Evolutionary conservation across 2,329 filamentous ascomycete species (phyloP).

Genomic region (Cercospora sesami): DNA sequence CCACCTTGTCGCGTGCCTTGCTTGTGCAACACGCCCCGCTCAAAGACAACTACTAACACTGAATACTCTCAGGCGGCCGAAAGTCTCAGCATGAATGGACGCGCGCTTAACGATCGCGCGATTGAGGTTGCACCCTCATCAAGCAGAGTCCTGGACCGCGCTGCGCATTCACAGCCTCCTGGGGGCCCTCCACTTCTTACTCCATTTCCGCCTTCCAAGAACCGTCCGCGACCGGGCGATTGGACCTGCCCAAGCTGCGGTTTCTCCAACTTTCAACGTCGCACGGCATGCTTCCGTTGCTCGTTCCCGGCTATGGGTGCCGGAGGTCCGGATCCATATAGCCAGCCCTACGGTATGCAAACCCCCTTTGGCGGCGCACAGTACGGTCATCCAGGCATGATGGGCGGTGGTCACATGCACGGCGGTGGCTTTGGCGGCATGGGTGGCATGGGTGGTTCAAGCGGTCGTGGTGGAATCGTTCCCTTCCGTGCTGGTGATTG

Average conservation of each 20-base stretch:
- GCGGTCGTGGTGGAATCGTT: slow-evolving; percentile 65
- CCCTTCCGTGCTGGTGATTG: slow-evolving; percentile 98
- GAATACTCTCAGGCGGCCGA: slow-evolving; percentile 72
- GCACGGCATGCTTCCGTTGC: slow-evolving; percentile 97
- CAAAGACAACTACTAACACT: slow-evolving; percentile 18
- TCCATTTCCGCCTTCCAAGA: slow-evolving; percentile 97
- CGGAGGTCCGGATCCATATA: slow-evolving; percentile 62
- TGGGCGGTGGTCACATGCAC: slow-evolving; percentile 69
- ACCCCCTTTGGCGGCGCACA: slow-evolving; percentile 43
- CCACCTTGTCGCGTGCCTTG: slow-evolving; percentile 20
- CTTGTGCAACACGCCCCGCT: slow-evolving; percentile 15
- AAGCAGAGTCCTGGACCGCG: slow-evolving; percentile 92
- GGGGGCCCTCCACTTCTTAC: slow-evolving; percentile 67
- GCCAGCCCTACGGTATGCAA: slow-evolving; percentile 45
- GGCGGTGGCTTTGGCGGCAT: slow-evolving; percentile 51
- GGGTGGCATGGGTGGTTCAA: slow-evolving; percentile 61
- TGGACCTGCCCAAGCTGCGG: slow-evolving; percentile 99
- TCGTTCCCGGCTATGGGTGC: slow-evolving; percentile 94
- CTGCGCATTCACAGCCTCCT: slow-evolving; percentile 62
- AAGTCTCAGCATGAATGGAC: slow-evolving; percentile 98
- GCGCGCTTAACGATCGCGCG: slow-evolving; percentile 96
- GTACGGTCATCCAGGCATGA: slow-evolving; percentile 71
- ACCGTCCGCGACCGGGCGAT: slow-evolving; percentile 91
- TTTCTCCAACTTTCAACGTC: slow-evolving; percentile 98
- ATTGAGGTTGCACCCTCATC: slow-evolving; percentile 98